Conservation (phyloP, 306 rosid genomes). For the Dalbergia cultrata region DNA sequence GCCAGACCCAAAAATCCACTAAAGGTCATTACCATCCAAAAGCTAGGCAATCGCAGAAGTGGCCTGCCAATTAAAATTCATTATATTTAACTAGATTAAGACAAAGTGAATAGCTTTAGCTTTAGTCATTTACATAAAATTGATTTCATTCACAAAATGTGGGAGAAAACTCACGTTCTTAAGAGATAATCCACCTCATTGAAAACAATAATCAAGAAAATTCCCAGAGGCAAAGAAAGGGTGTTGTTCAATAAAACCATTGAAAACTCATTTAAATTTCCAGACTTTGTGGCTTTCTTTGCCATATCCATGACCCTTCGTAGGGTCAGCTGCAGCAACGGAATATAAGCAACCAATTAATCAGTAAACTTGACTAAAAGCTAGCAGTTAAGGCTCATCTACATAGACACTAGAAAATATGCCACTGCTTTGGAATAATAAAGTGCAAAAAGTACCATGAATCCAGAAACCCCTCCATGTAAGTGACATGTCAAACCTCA, state of each 20-base stretch:
- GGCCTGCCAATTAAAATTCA: slow-evolving; percentile 70
- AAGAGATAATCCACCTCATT: slow-evolving; percentile 90
- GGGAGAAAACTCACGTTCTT: slow-evolving; percentile 71
- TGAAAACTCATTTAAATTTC: slow-evolving; percentile 91
- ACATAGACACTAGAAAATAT: not conserved
- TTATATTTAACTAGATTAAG: slow-evolving; percentile 30
- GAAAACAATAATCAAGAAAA: slow-evolving; percentile 74
- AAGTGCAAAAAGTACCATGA: slow-evolving; percentile 15
- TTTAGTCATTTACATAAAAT: slow-evolving; percentile 6
- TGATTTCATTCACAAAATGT: slow-evolving; percentile 28
- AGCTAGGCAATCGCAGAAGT: slow-evolving; percentile 82
- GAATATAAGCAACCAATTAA: slow-evolving; percentile 43
- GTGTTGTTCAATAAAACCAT: slow-evolving; percentile 96
- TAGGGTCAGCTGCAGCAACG: slow-evolving; percentile 77
- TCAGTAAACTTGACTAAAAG: slow-evolving; percentile 43
- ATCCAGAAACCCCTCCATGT: slow-evolving; percentile 9
- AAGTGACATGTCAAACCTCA: not conserved
- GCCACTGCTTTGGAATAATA: not conserved
- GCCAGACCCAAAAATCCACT: slow-evolving; percentile 96
- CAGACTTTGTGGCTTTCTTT: slow-evolving; percentile 83
- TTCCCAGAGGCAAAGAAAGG: slow-evolving; percentile 92
- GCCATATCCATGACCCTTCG: slow-evolving; percentile 97
- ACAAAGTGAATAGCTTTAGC: slow-evolving; percentile 12
- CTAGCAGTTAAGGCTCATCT: slow-evolving; percentile 22
- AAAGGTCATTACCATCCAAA: slow-evolving; percentile 91